Percentiles rank a stretch among this genome's conserved stretches.
Evolutionary conservation across 2,329 filamentous ascomycete species (phyloP).

Genomic region (Epichloe gansuensis): DNA sequence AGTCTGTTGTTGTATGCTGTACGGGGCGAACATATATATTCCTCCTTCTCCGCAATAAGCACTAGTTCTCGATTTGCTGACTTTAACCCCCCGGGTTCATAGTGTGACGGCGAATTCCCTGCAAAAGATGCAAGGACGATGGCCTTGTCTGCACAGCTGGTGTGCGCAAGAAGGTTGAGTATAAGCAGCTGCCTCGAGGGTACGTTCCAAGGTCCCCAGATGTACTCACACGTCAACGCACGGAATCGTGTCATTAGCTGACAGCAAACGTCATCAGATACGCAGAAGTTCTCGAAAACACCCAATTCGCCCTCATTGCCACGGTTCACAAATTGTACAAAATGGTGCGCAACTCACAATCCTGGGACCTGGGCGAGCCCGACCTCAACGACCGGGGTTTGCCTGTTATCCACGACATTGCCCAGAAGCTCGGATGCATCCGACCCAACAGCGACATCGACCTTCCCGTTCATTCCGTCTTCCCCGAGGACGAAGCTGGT

Average conservation of each 20-base stretch:
- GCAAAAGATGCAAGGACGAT: slow-evolving; percentile 55
- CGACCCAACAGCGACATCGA: slow-evolving; percentile 49
- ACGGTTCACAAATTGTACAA: slow-evolving; percentile 54
- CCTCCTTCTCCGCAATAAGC: too few species aligned
- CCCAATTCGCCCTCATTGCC: slow-evolving; percentile 50
- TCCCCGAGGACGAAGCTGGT: slow-evolving; percentile 49
- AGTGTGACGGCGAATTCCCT: slow-evolving; percentile 56
- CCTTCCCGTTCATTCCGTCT: slow-evolving; percentile 43
- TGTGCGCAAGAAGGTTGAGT: slow-evolving; percentile 55
- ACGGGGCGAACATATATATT: too few species aligned
- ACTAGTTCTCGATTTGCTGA: background rate
- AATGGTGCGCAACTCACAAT: slow-evolving; percentile 46
- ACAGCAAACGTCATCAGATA: slow-evolving; percentile 29
- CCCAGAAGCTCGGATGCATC: slow-evolving; percentile 51
- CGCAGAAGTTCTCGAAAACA: slow-evolving; percentile 53
- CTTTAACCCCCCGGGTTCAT: too few species aligned
- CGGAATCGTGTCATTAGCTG: background rate
- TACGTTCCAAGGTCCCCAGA: slow-evolving; percentile 21
- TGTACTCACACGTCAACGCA: background rate
- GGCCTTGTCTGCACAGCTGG: slow-evolving; percentile 52
- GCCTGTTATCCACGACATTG: slow-evolving; percentile 54
- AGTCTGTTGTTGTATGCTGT: too few species aligned
- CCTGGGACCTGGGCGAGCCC: slow-evolving; percentile 51
- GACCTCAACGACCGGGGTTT: slow-evolving; percentile 51
- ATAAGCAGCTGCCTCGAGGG: slow-evolving; percentile 53